Base-by-base conservation (phyloP, 1,284 basidiomycete species). In the Cerioporus squamosus region DNA sequence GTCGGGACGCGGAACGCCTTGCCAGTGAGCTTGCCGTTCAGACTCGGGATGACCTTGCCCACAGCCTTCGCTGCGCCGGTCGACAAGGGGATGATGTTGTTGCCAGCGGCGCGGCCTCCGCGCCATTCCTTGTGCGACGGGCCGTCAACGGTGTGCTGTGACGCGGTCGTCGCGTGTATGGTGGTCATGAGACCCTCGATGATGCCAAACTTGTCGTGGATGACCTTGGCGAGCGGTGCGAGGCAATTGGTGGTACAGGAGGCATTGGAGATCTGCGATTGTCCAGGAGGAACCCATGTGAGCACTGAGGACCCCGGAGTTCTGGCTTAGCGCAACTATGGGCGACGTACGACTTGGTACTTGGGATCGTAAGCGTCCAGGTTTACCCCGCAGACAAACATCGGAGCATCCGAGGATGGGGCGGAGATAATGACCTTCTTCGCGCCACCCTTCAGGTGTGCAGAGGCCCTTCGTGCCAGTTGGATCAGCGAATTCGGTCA, bases 351-450 rank as follows among this genome's bases (percentile, higher is more conserved):
- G 75, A 98, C 93, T 66, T 86, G 85, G 85, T 95, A 89, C 77
- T 93, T 91, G 72, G 95, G 80, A 79, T 98, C 90, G 81, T 99
- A 99, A 38, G 81, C 69, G 68, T 98, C 95, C 63, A 98, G 88
- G 85, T 99, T 99, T 78, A 99, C 97, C 84, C 97, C 97, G 70
- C 83, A 86, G 63, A 95, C 93, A 77, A 89, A 94, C 97, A 99
- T 99, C 70, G 97, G 97, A 24, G 97, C 97, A 78, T 99, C 97
- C 55, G 95, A 88, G 29, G 97, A 99, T 70, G 97, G 97, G 57
- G 97, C 97, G 68, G 97, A 98, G 86, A 99, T 99, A 83, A 99
- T 85, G 75, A 99, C 97, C 86, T 98, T 99, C 90, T 99, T 98
- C 76, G 97, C 97, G 77, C 97, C 97, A 74, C 97, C 97, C 81